Evolutionary conservation across 2,329 filamentous ascomycete genomes (phyloP).

Genomic region (Alternaria gansuensis): DNA sequence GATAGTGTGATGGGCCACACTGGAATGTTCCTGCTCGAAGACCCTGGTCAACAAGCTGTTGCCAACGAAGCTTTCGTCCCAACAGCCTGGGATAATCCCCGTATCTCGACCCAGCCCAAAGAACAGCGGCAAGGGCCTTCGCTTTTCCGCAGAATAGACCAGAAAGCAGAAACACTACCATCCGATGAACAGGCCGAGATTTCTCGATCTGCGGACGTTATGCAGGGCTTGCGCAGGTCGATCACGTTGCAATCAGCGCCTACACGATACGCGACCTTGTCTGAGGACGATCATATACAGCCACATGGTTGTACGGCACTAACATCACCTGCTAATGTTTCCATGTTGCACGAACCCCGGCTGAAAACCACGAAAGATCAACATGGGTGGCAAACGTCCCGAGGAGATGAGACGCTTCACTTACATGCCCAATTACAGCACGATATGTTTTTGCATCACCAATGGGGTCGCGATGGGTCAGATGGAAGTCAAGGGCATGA

Average conservation of each 20-base stretch:
- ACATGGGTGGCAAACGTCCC: constrained; percentile 6
- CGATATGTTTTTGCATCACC: background rate
- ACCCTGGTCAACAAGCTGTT: constrained; percentile 55
- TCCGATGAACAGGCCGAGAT: constrained; percentile 10
- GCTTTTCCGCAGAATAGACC: background rate
- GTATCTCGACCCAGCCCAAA: background rate
- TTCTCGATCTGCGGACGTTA: constrained; percentile 30
- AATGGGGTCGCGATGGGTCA: background rate
- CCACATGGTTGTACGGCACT: constrained; percentile 37
- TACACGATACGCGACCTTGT: constrained; percentile 29
- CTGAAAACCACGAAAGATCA: background rate
- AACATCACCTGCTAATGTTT: constrained; percentile 27
- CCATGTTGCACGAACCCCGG: constrained; percentile 14
- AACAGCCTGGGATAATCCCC: constrained; percentile 39
- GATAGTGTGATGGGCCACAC: constrained; percentile 59
- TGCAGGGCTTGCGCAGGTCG: constrained; percentile 27
- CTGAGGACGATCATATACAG: constrained; percentile 27
- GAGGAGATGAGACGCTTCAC: background rate
- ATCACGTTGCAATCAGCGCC: constrained; percentile 28
- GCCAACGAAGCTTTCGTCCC: constrained; percentile 47
- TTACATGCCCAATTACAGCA: background rate
- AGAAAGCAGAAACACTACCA: background rate
- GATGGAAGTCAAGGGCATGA: background rate
- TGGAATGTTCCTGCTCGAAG: constrained; percentile 60
- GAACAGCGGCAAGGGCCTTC: constrained; percentile 24